Conservation (phyloP, 306 rosid genomes). For the Ziziphus jujuba region DNA sequence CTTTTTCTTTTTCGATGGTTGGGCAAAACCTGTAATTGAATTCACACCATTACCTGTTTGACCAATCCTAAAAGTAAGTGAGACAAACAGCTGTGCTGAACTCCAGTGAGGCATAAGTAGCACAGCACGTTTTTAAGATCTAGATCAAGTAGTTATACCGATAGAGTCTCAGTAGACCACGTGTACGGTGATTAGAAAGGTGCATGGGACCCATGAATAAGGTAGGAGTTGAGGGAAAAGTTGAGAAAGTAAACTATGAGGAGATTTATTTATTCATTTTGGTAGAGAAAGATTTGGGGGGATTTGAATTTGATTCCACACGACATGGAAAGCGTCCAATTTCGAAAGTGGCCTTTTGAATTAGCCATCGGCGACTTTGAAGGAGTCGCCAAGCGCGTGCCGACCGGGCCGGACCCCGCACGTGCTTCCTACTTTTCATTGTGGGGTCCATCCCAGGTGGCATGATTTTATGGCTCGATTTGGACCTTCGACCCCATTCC, state of each 20-base stretch:
- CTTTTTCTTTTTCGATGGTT: not conserved
- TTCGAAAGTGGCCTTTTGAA: too few relatives aligned
- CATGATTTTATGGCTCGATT: not conserved
- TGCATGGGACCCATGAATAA: not conserved
- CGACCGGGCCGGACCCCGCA: not conserved
- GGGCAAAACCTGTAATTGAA: not conserved
- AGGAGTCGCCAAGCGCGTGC: slow-evolving; percentile 14
- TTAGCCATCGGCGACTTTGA: slow-evolving; percentile 2
- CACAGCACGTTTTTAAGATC: not conserved
- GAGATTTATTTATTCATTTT: too few relatives aligned
- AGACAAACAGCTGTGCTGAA: not conserved
- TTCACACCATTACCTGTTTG: not conserved
- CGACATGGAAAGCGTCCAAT: too few relatives aligned
- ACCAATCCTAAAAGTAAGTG: not conserved
- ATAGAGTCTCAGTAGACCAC: not conserved
- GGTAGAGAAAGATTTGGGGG: too few relatives aligned
- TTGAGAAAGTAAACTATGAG: too few relatives aligned
- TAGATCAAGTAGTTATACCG: not conserved
- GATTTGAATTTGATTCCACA: not conserved
- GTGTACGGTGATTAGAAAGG: not conserved
- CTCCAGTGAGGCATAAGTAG: not conserved
- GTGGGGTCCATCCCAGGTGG: not conserved
- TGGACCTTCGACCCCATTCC: too few relatives aligned
- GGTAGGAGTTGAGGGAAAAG: too few relatives aligned
- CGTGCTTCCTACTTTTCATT: not conserved